These are phyloP conservation scores for Salix udensis DNA, from an alignment of 345 rosid species.

Conservation along the genomic window DNA sequence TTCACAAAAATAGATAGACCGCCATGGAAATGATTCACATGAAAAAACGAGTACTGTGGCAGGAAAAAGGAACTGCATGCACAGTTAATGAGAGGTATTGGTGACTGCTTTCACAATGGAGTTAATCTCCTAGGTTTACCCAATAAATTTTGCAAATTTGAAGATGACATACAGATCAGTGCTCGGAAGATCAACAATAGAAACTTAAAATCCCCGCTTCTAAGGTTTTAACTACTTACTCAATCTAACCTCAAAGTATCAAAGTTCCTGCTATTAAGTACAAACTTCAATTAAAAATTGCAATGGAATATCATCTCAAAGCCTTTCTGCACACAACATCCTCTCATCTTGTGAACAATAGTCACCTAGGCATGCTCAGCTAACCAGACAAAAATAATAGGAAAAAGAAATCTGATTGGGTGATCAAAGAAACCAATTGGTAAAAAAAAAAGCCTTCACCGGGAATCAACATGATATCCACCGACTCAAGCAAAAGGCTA, in stretches of 20 bases:
- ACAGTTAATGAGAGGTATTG: no score
- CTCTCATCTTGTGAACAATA: background rate
- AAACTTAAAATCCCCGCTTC: background rate
- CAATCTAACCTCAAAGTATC: no score
- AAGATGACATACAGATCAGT: no score
- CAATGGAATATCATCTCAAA: background rate
- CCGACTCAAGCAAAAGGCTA: background rate
- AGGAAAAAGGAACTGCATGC: no score
- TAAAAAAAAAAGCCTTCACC: background rate
- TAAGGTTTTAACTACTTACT: background rate
- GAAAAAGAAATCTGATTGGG: no score
- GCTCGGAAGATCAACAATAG: background rate
- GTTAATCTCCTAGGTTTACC: no score
- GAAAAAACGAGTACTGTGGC: no score
- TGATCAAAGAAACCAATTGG: background rate
- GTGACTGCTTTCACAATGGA: no score
- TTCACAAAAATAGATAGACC: no score
- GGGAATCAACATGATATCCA: background rate
- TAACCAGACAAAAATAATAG: background rate
- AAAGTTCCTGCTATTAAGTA: no score
- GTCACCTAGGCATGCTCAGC: background rate
- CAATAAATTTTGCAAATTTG: no score
- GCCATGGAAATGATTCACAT: no score
- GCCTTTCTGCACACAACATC: background rate
- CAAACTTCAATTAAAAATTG: background rate